phyloP scores from a whole-genome alignment of 1,284 basidiomycete species.

The Takashimella tepidaria region DNA sequence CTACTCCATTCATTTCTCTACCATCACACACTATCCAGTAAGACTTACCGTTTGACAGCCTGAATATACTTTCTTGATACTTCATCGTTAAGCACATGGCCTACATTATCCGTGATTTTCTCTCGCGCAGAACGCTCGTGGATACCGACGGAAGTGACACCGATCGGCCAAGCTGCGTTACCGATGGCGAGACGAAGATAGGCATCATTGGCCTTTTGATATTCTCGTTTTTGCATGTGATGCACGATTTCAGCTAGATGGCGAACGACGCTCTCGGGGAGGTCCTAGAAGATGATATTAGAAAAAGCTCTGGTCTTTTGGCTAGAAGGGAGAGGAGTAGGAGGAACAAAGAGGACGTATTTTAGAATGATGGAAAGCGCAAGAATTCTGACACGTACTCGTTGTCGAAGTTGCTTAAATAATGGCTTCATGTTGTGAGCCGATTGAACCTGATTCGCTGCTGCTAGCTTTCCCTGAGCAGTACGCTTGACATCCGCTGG shows the following conservation, averaged over 20 bases:
- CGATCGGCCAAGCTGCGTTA: slow-evolving; percentile 99
- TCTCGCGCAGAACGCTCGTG: slow-evolving; percentile 96
- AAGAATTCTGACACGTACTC: too few species aligned
- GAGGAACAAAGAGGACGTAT: too few species aligned
- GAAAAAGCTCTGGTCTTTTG: too few species aligned
- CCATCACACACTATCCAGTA: too few species aligned
- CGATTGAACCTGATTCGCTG: slow-evolving; percentile 91
- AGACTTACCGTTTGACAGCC: slow-evolving; percentile 78
- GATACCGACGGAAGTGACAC: slow-evolving; percentile 98
- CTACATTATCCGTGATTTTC: slow-evolving; percentile 95
- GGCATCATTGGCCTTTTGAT: slow-evolving; percentile 91
- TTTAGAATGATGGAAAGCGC: too few species aligned
- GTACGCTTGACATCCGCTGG: slow-evolving; percentile 81
- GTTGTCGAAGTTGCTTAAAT: slow-evolving; percentile 79
- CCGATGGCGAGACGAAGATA: slow-evolving; percentile 96
- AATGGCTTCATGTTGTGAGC: slow-evolving; percentile 95
- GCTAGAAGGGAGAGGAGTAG: too few species aligned
- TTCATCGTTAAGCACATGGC: slow-evolving; percentile 98
- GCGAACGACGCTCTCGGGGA: slow-evolving; percentile 78
- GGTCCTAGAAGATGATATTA: slow-evolving; percentile 56
- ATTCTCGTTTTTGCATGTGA: slow-evolving; percentile 90
- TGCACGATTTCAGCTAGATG: slow-evolving; percentile 94
- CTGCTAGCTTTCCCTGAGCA: slow-evolving; percentile 86
- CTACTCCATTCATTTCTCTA: too few species aligned
- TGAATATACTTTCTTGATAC: slow-evolving; percentile 98